Conservation (phyloP, 768 basidiomycete genomes). For the Suillus placidus region DNA sequence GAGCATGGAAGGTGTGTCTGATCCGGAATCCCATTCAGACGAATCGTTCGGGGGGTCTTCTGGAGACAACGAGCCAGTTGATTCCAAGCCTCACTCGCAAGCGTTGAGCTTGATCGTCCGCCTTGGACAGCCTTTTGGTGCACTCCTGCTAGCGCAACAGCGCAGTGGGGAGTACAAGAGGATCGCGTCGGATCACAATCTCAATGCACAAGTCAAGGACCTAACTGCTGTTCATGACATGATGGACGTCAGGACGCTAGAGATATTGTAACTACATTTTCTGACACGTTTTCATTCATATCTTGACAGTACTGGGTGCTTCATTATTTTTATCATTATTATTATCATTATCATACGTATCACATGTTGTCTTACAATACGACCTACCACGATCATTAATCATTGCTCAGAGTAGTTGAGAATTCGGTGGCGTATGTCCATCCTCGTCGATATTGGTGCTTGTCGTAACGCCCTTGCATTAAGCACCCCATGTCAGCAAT, state of each 20-base stretch:
- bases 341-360: too few relatives aligned
- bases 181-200: neutral
- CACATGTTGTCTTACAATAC: too few relatives aligned
- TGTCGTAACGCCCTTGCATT: too few relatives aligned
- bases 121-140: constrained; percentile 5
- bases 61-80: neutral
- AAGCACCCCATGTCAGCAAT: too few relatives aligned
- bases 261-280: neutral
- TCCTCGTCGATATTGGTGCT: too few relatives aligned
- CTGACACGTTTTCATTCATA: neutral
- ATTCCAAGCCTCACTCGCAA: neutral
- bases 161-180: neutral
- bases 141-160: neutral
- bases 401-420: too few relatives aligned
- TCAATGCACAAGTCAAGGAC: neutral
- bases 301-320: too few relatives aligned
- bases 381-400: too few relatives aligned
- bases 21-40: neutral
- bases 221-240: neutral
- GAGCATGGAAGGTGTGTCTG: neutral
- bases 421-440: too few relatives aligned
- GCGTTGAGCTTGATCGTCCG: neutral
- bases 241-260: neutral
- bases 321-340: too few relatives aligned
- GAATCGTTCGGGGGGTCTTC: neutral